Evolutionary conservation across 108 stramenopile genomes (phyloP), one percentile per base, ranked within the genome.

Genomic region (Discostella stelligeroides): DNA sequence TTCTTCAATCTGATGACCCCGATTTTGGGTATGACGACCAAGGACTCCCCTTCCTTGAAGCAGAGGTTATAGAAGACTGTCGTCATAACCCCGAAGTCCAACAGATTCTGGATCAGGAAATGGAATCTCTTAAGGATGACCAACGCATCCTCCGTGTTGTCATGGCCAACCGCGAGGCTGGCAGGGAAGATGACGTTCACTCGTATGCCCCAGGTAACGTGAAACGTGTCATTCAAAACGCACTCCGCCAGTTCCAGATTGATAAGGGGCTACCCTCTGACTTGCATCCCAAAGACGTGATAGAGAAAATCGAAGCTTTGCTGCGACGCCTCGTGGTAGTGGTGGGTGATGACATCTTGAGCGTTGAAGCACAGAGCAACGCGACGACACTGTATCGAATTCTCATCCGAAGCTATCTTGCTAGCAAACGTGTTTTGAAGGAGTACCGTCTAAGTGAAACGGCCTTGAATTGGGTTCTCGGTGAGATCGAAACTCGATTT

Each of bases 121-220:
- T 89, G 8, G 95, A 95, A 37, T 81, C 82, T 43, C 78, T 99
- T 10, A 78, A 85, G 46, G 82, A 86, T 55, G 98, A 99, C 71
- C 97, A 96, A 74, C 68, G 69, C 21, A 82, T 81, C 24, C 83
- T 98, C 40, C 82, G 97, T 53, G 68, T 92, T 48, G 79, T 97
- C 21, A 92, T 96, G 90, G 86, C 87, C 6, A 90, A 91, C 68
- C 88, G 97, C 10, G 97, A 95, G 79, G 86, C 95, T 20, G 95
- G 91, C 25, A 77, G 92, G 20, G 92, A 91, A 66, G 74, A 82
- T 49, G 92, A 96, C 61, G 83, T 85, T 50, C 76, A 70, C 27
- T 91, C 95, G 17, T 90, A 97, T 69, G 91, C 97, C 7, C 97
- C 97, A 0, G 97, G 97, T 40, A 97, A 97, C 79, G 60, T 97